Base-by-base conservation (phyloP, 345 rosid species). In the Eucalyptus decipiens region DNA sequence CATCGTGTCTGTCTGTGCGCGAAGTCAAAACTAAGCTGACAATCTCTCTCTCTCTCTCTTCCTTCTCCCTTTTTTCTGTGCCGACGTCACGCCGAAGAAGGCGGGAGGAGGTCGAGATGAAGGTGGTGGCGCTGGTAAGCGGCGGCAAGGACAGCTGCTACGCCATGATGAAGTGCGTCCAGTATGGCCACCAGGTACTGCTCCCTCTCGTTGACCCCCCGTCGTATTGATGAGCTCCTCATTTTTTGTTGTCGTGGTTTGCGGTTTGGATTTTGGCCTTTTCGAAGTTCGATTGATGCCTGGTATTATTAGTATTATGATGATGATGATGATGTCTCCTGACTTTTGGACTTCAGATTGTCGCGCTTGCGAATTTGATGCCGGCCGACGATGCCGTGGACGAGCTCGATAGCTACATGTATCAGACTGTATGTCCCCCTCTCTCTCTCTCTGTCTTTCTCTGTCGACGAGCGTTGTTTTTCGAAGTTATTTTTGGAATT, bases 131-230 rank as follows among this genome's bases (percentile, higher is more conserved):
- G 88, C 91, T 97, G 87, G 96, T 97, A 0, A 97, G 99, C 93
- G 99, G 99, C 89, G 99, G 99, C 90, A 98, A 97, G 93, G 99
- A 97, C 92, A 98, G 99, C 90, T 96, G 99, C 81, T 98, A 93
- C 91, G 98, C 96, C 88, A 97, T 95, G 98, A 95, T 97, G 98
- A 95, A 95, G 92, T 98, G 97, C 94, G 92, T 96, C 92, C 91
- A 95, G 24, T 95, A 95, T 65, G 98, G 98, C 86, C 99, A 97
- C 93, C 94, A 95, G 98, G 99, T 98, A 50, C 67, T 45, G 32
- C 14, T 56, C 13, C 62, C 62, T 24, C 14, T 80, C 60, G 69
- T 90, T 87, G 47, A 56, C 65, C 11, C 65, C 11, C 72, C 12
- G 56, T 49, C 51, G 15, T 43, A 56, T 56, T 34, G 87, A 52